Base-by-base conservation (phyloP, 1,284 basidiomycete genomes). In the Fomitopsis schrenkii region DNA sequence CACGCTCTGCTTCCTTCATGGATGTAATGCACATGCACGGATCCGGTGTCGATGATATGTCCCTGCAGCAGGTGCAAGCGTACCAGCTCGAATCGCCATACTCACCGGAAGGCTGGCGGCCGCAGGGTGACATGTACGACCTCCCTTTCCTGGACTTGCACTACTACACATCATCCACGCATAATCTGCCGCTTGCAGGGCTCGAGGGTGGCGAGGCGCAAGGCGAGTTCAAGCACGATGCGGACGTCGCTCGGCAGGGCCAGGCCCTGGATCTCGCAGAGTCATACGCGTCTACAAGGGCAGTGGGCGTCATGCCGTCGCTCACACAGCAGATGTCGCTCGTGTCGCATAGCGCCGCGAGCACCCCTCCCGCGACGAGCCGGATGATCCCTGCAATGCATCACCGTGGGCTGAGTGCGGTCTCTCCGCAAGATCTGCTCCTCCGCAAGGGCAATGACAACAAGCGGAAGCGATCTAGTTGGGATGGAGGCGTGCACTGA, bases 81-180 rank as follows among this genome's bases (percentile, higher is more conserved):
- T 46, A 44, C 28, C 60, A 41, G 26, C 52, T 48, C 8, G 33
- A 30, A 2, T 7, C 53, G 19, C 15, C 62, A 44, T 59, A 53
- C 61, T 22, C 41, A 15, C 4, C 59, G 42, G 41, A 57, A 54
- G 22, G 50, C 60, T 28, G 59, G 56, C 38, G 63, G 42, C 30
- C 33, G 8, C 56, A 59, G 26, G 55, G 57, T n/a, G 64, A 74
- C 42, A 79, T 82, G 54, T 83, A 83, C 58, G 80, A 86, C 62
- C 71, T 90, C 5, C 83, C 88, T 1, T 91, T 89, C 72, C 78
- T 91, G 60, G 89, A 91, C 71, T 70, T 91, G 70, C 89, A 91
- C 68, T 90, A 90, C 70, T 87, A 85, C 68, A 78, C 76, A 7
- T 50, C 57, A 61, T 68, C 73, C 17, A 72, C 71, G 17, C 59